phyloP scores from a whole-genome alignment of 2,329 filamentous ascomycete genomes.

The Colletotrichum gloeosporioides region DNA sequence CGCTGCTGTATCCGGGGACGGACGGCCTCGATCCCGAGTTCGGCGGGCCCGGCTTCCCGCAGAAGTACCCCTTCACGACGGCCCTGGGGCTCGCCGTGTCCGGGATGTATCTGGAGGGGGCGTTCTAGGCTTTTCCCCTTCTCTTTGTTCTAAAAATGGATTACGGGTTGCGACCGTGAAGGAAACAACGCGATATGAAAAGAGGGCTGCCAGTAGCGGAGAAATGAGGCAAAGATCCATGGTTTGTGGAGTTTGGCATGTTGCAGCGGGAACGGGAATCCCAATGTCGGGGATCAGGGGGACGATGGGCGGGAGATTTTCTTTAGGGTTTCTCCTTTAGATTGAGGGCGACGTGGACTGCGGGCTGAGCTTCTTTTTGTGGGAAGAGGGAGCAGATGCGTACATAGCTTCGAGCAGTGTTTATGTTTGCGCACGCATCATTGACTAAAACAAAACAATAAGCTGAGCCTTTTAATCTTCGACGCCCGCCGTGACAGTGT shows the following conservation, averaged over 20 bases:
- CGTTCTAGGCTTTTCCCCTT: background rate
- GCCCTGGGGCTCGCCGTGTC: slow-evolving; percentile 5
- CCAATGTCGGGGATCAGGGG: background rate
- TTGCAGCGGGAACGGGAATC: background rate
- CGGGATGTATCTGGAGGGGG: slow-evolving; percentile 10
- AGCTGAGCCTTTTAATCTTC: background rate
- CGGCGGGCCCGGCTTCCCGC: slow-evolving; percentile 47
- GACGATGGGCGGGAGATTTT: background rate
- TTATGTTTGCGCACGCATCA: background rate
- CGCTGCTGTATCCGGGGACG: slow-evolving; percentile 41
- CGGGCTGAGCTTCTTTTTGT: background rate
- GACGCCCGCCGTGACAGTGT: background rate
- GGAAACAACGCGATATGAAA: background rate
- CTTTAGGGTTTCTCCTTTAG: background rate
- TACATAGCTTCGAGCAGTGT: background rate
- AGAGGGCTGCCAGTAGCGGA: background rate
- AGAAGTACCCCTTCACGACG: slow-evolving; percentile 26
- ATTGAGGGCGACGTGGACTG: slow-evolving; percentile 7
- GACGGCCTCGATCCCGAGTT: slow-evolving; percentile 48
- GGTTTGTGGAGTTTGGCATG: background rate
- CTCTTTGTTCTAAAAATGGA: background rate
- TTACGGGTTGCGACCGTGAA: background rate
- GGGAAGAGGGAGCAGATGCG: background rate
- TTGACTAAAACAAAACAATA: background rate
- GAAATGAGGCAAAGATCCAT: background rate